Evolutionary conservation across 345 rosid genomes (phyloP).

Genomic region (Mallotus nudiflorus): DNA sequence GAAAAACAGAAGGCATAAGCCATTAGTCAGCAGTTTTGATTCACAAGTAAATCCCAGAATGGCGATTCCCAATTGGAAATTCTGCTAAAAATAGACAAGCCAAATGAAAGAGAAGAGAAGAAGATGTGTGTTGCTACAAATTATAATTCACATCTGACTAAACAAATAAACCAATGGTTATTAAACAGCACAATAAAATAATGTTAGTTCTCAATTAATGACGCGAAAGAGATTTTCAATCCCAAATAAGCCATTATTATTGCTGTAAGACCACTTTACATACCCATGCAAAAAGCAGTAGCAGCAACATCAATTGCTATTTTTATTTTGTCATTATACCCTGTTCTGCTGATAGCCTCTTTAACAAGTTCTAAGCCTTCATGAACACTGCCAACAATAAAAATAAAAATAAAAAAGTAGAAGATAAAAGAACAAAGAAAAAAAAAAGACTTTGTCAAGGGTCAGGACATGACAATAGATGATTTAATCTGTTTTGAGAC

Average conservation of each 20-base stretch:
- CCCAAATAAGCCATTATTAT: no score
- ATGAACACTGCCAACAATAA: conserved; percentile 55
- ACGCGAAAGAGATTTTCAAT: no score
- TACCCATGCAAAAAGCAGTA: conserved; percentile 84
- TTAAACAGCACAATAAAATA: neutral
- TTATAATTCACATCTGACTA: neutral
- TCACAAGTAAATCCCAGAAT: conserved; percentile 3
- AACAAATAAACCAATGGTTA: neutral
- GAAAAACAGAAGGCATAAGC: neutral
- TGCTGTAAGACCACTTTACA: conserved; percentile 18
- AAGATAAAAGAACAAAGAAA: conserved; percentile 11
- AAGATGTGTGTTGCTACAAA: neutral
- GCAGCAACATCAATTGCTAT: conserved; percentile 91
- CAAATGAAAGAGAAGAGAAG: neutral
- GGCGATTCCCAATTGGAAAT: neutral
- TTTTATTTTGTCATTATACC: conserved; percentile 77
- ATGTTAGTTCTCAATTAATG: no score
- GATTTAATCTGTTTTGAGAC: neutral
- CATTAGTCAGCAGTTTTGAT: conserved; percentile 1
- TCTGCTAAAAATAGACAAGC: neutral
- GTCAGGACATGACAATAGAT: neutral
- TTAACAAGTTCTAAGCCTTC: conserved; percentile 92
- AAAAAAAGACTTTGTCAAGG: neutral
- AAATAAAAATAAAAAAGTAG: neutral
- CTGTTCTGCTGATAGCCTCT: conserved; percentile 92